These are phyloP conservation scores for Flaveria trinervia DNA, from an alignment of 129 eudicot species.

Conservation along the genomic window DNA sequence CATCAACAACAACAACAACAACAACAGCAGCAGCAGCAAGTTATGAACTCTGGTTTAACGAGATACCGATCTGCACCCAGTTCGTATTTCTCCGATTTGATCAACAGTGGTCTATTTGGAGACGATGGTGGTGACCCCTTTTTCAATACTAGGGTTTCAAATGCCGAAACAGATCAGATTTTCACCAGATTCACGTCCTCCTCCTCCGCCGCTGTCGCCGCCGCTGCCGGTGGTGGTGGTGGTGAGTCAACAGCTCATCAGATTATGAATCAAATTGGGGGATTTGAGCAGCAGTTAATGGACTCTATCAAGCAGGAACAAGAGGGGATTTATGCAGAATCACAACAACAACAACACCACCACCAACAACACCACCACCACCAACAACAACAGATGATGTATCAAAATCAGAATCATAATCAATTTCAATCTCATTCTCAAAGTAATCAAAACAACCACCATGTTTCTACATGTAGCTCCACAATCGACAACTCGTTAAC, in stretches of 20 bases:
- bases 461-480: slow-evolving; percentile 27
- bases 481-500: slow-evolving; percentile 21
- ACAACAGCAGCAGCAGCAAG: slow-evolving; percentile 39
- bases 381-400: slow-evolving; percentile 37
- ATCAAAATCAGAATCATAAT: slow-evolving; percentile 39
- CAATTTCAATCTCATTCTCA: slow-evolving; percentile 36
- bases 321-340: slow-evolving; percentile 31
- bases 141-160: slow-evolving; percentile 48
- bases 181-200: slow-evolving; percentile 38
- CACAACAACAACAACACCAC: slow-evolving; percentile 34
- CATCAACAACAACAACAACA: not conserved
- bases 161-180: slow-evolving; percentile 43
- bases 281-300: slow-evolving; percentile 31
- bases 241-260: slow-evolving; percentile 25
- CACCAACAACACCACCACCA: slow-evolving; percentile 33
- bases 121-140: slow-evolving; percentile 55
- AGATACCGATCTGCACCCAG: slow-evolving; percentile 84
- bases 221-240: slow-evolving; percentile 17
- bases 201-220: slow-evolving; percentile 14
- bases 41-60: slow-evolving; percentile 56
- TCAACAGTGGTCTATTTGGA: slow-evolving; percentile 39
- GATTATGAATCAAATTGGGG: slow-evolving; percentile 24
- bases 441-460: slow-evolving; percentile 24
- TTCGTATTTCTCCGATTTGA: slow-evolving; percentile 54
- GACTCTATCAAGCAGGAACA: slow-evolving; percentile 49